A percentile compares a stretch with the other conserved stretches of the same genome.
Evolutionary conservation across 768 basidiomycete species (phyloP).

Genomic region (Boletus rubescentipes): DNA sequence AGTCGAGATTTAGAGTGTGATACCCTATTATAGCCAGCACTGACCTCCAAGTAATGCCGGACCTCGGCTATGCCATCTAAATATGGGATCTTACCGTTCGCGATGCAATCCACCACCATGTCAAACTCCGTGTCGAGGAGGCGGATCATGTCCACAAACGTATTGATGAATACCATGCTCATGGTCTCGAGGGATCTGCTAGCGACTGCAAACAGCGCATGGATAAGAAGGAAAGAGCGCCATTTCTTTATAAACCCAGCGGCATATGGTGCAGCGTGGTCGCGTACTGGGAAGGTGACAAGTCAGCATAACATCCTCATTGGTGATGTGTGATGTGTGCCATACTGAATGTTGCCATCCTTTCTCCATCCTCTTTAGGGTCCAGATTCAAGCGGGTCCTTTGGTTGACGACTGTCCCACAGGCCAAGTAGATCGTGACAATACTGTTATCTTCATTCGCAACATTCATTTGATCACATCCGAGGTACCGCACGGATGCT

Average conservation of each 20-base stretch:
- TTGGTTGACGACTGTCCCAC: neutral
- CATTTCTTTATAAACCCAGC: slow-evolving; percentile 5
- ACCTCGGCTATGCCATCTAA: too few relatives aligned
- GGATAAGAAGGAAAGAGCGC: too few relatives aligned
- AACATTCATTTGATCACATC: neutral
- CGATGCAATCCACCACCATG: slow-evolving; percentile 12
- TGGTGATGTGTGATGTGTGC: neutral
- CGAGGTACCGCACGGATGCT: neutral
- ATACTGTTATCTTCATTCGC: neutral
- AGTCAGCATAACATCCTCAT: neutral
- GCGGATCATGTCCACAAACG: too few relatives aligned
- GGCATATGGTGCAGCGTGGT: slow-evolving; percentile 4
- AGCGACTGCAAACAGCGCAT: slow-evolving; percentile 3
- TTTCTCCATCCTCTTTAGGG: slow-evolving; percentile 4
- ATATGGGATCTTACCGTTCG: slow-evolving; percentile 8
- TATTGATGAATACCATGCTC: slow-evolving; percentile 2
- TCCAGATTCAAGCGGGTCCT: neutral
- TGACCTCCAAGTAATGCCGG: neutral
- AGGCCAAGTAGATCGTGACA: neutral
- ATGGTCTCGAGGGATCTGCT: slow-evolving; percentile 6
- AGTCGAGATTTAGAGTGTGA: neutral
- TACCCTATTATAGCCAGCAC: neutral
- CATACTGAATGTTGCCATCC: slow-evolving; percentile 8
- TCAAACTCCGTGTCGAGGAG: slow-evolving; percentile 12
- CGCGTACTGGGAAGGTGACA: neutral